Evolutionary conservation across 2,329 filamentous ascomycete species (phyloP), one percentile per base, ranked within the genome.

Genomic region (Scorias spongiosa): DNA sequence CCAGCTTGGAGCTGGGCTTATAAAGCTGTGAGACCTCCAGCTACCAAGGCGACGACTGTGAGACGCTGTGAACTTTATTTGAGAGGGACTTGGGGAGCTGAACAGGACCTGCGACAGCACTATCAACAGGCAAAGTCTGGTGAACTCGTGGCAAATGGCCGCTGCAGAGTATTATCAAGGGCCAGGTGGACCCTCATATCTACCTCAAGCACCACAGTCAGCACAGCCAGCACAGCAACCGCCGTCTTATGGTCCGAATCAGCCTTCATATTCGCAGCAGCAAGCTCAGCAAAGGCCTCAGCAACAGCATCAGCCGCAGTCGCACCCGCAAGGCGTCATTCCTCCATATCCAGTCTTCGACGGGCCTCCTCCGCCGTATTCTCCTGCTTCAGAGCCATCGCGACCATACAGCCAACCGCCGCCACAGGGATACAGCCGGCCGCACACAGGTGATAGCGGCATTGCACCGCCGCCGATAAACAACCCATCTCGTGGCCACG

Each of bases 301-400:
- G 38, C 38, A 14, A 12, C 38, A 40, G 11, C 12, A 14, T 3
- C 38, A 17, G 18, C 12, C 11, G 4, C 38, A 40, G 38, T 11
- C 12, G 18, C 38, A 40, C 5, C 3, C 11, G 10, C 14, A 17
- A 18, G 38, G 12, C 11, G 18, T 40, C 10, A 43, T 38, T 2
- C 45, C 41, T 17, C 46, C 46, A n/a, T 48, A 48, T 15, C 46
- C 46, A 10, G 41, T 48, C 29, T 48, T 43, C 20, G 46, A 48
- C 18, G 46, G 43, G 5, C 46, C 46, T 26, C 46, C 46, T 41
- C 46, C 46, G 10, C 44, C 44, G 40, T 40, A 37, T 29, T 40
- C 41, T 11, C 26, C 29, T 10, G 41, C 29, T 15, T 41, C 44
- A 29, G 42, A 43, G 28, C 40, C 12, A 12, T 15, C 32, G 9